Conservation (phyloP, 2,329 filamentous ascomycete species). For the Fusarium piperis region DNA sequence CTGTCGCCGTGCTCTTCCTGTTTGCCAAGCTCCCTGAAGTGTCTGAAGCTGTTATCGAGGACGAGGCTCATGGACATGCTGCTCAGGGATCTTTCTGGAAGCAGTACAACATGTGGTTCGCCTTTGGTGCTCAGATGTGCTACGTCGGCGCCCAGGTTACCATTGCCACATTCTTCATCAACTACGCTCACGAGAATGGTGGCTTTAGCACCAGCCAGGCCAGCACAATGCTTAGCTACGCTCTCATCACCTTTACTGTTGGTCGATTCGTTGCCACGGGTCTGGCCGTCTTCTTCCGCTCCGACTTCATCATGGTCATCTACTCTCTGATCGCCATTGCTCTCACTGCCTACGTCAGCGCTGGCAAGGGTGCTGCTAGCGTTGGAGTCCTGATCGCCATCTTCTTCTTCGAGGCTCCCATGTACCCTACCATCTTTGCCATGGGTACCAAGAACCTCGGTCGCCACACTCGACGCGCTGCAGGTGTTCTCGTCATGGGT, state of each 20-base stretch:
- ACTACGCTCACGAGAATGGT: constrained; percentile 72
- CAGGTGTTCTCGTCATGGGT: constrained; percentile 74
- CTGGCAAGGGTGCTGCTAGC: constrained; percentile 53
- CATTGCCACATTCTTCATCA: constrained; percentile 76
- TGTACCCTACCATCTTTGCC: constrained; percentile 84
- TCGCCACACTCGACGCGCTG: constrained; percentile 78
- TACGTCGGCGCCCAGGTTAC: constrained; percentile 79
- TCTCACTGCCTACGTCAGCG: constrained; percentile 58
- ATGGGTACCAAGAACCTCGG: constrained; percentile 80
- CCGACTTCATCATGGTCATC: constrained; percentile 74
- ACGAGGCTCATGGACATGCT: constrained; percentile 59
- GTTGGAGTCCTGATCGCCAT: constrained; percentile 74
- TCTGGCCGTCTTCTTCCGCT: constrained; percentile 73
- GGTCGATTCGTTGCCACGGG: constrained; percentile 74
- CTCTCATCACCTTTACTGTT: constrained; percentile 77
- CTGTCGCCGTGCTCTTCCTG: constrained; percentile 72
- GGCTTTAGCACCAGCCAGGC: constrained; percentile 58
- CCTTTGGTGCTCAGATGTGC: constrained; percentile 79
- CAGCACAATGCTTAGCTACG: constrained; percentile 76
- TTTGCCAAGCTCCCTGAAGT: constrained; percentile 77
- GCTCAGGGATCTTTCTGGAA: constrained; percentile 72
- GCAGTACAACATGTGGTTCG: constrained; percentile 80
- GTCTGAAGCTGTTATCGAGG: constrained; percentile 56
- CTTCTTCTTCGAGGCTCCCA: constrained; percentile 82
- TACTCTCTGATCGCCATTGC: constrained; percentile 72